phyloP scores from a whole-genome alignment of 257 asterid species.

The Osmanthus fragrans region DNA sequence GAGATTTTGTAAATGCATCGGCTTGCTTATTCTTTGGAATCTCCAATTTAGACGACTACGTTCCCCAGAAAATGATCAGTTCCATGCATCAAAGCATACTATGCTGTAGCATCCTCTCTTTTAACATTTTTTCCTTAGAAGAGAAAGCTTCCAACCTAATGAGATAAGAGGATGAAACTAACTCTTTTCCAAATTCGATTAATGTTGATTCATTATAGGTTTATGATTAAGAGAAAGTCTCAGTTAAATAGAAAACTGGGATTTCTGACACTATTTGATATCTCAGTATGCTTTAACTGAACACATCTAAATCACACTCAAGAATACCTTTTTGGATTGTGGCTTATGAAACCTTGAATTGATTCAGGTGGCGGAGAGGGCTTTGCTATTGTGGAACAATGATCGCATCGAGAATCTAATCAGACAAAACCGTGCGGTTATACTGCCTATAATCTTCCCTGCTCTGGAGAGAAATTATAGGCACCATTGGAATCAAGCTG shows the following conservation, averaged over 20 bases:
- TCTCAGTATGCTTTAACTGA: no score
- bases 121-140: no score
- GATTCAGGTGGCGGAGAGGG: conserved; percentile 42
- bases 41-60: no score
- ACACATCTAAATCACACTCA: neutral
- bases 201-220: neutral
- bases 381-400: conserved; percentile 39
- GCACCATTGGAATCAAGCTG: conserved; percentile 48
- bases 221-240: neutral
- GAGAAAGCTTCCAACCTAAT: no score
- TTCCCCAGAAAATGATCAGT: neutral
- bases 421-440: conserved; percentile 30
- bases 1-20: no score
- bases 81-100: neutral
- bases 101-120: neutral
- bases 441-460: conserved; percentile 43
- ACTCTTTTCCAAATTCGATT: no score
- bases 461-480: conserved; percentile 40
- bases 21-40: no score
- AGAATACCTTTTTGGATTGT: neutral
- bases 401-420: conserved; percentile 40
- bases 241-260: no score
- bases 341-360: neutral
- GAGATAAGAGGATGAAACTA: no score
- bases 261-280: no score